Evolutionary conservation across 2,329 filamentous ascomycete species (phyloP).

Genomic region (Curvularia hawaiiensis): DNA sequence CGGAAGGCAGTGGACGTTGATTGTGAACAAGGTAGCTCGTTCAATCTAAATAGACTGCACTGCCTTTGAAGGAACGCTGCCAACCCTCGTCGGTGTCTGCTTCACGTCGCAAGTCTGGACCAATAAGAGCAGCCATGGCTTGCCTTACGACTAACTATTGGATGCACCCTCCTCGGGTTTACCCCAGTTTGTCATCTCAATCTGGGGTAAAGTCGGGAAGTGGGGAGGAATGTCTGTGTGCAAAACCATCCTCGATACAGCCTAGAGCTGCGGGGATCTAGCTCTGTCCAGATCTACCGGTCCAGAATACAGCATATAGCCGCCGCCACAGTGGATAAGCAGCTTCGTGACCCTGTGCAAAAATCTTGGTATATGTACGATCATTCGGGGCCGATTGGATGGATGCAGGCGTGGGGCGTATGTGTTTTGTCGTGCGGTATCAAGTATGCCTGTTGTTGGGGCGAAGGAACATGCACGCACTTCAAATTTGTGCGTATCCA

Average conservation of each 20-base stretch:
- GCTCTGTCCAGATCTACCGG: not conserved
- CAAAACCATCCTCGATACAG: not conserved
- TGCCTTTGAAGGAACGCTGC: not conserved
- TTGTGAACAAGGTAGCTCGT: not conserved
- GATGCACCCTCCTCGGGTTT: not conserved
- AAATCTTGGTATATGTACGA: not conserved
- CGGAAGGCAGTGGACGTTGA: not conserved
- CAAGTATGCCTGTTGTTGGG: not conserved
- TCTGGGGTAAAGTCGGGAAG: conserved; percentile 4
- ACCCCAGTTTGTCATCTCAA: not conserved
- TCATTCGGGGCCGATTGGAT: not conserved
- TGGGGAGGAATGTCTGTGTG: not conserved
- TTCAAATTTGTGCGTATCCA: not conserved
- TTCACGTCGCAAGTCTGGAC: not conserved
- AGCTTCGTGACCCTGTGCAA: not conserved
- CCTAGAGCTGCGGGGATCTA: not conserved
- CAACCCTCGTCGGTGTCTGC: not conserved
- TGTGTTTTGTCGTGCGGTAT: not conserved
- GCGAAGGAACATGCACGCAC: not conserved
- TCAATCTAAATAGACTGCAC: conserved; percentile 12
- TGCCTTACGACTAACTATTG: not conserved
- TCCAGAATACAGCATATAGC: not conserved
- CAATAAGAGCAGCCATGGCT: not conserved
- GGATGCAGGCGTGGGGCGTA: not conserved
- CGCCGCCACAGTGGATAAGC: not conserved